A percentile compares a stretch with the other conserved stretches of the same genome.
Evolutionary conservation across 1,284 basidiomycete genomes (phyloP).

Genomic region (Ustilago hordei): DNA sequence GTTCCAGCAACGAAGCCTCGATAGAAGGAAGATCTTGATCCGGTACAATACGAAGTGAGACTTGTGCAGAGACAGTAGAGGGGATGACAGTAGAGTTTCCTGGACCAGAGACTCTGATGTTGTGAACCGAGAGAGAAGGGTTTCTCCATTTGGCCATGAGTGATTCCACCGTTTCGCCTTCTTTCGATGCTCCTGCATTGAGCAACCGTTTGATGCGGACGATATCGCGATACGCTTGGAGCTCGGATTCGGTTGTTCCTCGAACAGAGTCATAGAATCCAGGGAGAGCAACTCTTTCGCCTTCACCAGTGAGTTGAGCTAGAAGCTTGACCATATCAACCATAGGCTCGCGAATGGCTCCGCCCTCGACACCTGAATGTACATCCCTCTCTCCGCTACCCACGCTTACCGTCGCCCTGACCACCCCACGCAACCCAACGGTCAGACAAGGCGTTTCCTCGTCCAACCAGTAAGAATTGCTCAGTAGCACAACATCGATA

Average conservation of each 20-base stretch:
- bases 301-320: slow-evolving; percentile 77
- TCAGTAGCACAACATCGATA: slow-evolving; percentile 64
- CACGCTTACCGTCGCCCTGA: slow-evolving; percentile 82
- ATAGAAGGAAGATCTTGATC: slow-evolving; percentile 86
- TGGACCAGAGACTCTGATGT: slow-evolving; percentile 51
- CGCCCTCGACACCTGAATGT: slow-evolving; percentile 93
- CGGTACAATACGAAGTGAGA: slow-evolving; percentile 84
- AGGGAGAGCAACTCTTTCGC: slow-evolving; percentile 77
- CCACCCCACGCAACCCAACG: slow-evolving; percentile 91
- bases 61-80: slow-evolving; percentile 51
- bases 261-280: slow-evolving; percentile 79
- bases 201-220: slow-evolving; percentile 50
- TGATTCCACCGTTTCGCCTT: slow-evolving; percentile 33
- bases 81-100: slow-evolving; percentile 65
- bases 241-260: slow-evolving; percentile 54
- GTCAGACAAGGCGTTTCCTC: slow-evolving; percentile 95
- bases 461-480: slow-evolving; percentile 95
- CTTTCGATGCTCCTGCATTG: neutral
- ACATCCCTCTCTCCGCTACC: slow-evolving; percentile 76
- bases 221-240: slow-evolving; percentile 66
- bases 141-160: slow-evolving; percentile 64
- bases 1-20: slow-evolving; percentile 75
- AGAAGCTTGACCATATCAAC: slow-evolving; percentile 87
- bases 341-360: slow-evolving; percentile 88
- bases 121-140: slow-evolving; percentile 63